Base-by-base conservation (phyloP, 306 rosid species). In the Prunus campanulata region DNA sequence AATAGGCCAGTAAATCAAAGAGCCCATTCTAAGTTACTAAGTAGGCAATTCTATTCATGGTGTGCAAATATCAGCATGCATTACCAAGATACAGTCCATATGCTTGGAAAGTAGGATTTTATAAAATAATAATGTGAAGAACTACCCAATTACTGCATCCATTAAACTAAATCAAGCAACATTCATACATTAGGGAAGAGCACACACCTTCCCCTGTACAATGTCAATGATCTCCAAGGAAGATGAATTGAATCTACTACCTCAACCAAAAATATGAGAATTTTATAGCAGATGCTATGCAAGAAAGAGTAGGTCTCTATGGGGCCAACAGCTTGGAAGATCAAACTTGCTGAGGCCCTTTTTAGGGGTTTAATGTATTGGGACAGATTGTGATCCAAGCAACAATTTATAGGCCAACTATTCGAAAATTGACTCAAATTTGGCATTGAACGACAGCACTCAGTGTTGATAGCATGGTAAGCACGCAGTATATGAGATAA, bases 321-420 rank as follows among this genome's bases (percentile, higher is more conserved):
- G 6, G 50, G 46, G 27, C 52, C 32, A n/a, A 30, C 65, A 11
- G 47, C 29, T 32, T 18, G 30, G 65, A 71, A 52, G 49, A 57
- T 56, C 25, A 56, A 56, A 72, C 42, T 56, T 54, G n/a, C 20
- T 3, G 7, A 13, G 52, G 65, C 24, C 65, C 25, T 6, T 13
- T 50, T 69, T 44, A 8, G 22, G 67, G 12, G 50, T 54, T 7
- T 39, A 72, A 57, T 42, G 65, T 60, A 42, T 8, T 11, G 42
- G 32, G 67, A 59, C 59, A 44, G 77, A 57, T 59, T 72, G 56
- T 59, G 56, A 57, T 72, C 77, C 56, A 74, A 74, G 77, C 60
- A 74, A 74, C 70, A 74, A 46, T 16, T 10, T 60, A 60, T 14
- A 6, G 57, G 56, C 18, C 2, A 59, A 46, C 51, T 27, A 14